Percentiles rank a stretch among this genome's conserved stretches.
phyloP scores from a whole-genome alignment of 306 rosid species.

The Lotus japonicus region DNA sequence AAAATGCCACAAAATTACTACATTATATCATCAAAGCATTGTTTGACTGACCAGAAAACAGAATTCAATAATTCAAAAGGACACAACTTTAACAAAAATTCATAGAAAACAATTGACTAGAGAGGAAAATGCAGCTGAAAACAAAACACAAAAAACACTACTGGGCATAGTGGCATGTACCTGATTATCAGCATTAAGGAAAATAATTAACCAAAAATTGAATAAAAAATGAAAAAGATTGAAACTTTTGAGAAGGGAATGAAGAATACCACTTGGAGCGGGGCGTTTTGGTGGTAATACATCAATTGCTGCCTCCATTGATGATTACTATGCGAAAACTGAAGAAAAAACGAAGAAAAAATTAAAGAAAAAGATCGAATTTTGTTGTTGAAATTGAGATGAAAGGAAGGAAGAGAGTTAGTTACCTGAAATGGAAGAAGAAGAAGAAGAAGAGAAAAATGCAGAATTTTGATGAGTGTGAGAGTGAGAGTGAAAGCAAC shows the following conservation, averaged over 20 bases:
- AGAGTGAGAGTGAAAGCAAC: too few species aligned
- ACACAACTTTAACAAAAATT: background rate
- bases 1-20: background rate
- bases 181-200: background rate
- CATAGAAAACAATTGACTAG: too few species aligned
- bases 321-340: constrained; percentile 5
- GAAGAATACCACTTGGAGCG: constrained; percentile 7
- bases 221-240: background rate
- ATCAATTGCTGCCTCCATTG: constrained; percentile 39
- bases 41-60: background rate
- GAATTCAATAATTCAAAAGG: constrained; percentile 6
- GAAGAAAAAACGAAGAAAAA: background rate
- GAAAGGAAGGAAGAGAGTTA: too few species aligned
- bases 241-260: background rate
- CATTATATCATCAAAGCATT: background rate
- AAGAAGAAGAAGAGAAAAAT: too few species aligned
- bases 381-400: too few species aligned
- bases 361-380: too few species aligned
- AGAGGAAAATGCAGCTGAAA: background rate
- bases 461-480: too few species aligned
- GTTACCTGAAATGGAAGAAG: too few species aligned
- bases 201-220: background rate
- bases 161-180: background rate
- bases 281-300: constrained; percentile 21
- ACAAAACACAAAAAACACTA: background rate